These are phyloP conservation scores for Lentinula edodes DNA, from an alignment of 768 basidiomycete species.

Conservation along the genomic window DNA sequence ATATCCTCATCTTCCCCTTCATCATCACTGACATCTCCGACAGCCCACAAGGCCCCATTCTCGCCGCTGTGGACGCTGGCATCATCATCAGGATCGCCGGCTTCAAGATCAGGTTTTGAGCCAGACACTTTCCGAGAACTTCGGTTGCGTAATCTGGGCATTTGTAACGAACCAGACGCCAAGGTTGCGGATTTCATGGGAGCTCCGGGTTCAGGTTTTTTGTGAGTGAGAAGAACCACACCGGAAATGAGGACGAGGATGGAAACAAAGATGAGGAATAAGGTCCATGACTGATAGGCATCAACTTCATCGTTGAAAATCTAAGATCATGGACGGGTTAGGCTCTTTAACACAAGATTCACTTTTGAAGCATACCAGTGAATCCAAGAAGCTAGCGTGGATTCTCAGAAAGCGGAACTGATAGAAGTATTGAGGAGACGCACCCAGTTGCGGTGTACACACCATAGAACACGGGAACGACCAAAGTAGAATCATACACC, in stretches of 20 bases:
- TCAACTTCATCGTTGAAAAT: conserved; percentile 85
- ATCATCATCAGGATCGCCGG: conserved; percentile 23
- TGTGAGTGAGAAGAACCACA: conserved; percentile 90
- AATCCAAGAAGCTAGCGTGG: conserved; percentile 48
- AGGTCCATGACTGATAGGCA: conserved; percentile 83
- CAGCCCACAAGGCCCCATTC: conserved; percentile 56
- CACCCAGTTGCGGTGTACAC: conserved; percentile 83
- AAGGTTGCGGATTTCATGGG: conserved; percentile 24
- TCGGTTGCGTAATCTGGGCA: conserved; percentile 10
- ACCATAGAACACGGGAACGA: conserved; percentile 94
- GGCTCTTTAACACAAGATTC: background rate
- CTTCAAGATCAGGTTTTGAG: conserved; percentile 8
- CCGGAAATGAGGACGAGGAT: conserved; percentile 85
- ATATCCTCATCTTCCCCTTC: conserved; percentile 38
- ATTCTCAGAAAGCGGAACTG: background rate
- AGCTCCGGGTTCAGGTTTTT: conserved; percentile 66
- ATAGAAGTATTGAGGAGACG: conserved; percentile 12
- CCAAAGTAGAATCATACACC: conserved; percentile 85
- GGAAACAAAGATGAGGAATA: conserved; percentile 83
- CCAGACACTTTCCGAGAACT: conserved; percentile 18
- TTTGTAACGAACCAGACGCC: conserved; percentile 19
- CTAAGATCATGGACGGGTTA: conserved; percentile 10
- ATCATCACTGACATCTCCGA: conserved; percentile 68
- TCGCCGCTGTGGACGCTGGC: conserved; percentile 33
- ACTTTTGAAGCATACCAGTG: conserved; percentile 27